Evolutionary conservation across 2,329 filamentous ascomycete species (phyloP).

Genomic region (Capronia epimyces): DNA sequence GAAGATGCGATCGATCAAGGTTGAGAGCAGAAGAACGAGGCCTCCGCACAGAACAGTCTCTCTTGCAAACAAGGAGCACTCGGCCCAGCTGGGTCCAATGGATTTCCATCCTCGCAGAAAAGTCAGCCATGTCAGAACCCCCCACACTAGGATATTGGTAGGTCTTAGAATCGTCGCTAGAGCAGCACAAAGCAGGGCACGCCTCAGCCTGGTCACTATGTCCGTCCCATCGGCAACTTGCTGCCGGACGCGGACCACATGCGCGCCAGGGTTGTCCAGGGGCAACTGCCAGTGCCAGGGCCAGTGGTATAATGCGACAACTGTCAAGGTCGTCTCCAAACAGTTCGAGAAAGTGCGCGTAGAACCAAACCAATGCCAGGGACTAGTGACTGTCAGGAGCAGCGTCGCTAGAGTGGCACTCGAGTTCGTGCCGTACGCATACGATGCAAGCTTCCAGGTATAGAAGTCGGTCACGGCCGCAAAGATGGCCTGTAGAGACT

Average conservation of each 20-base stretch:
- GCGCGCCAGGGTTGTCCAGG: constrained; percentile 19
- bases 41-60: constrained; percentile 61
- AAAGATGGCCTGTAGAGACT: constrained; percentile 67
- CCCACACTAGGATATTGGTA: constrained; percentile 85
- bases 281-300: constrained; percentile 67
- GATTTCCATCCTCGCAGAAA: constrained; percentile 7
- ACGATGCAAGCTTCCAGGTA: constrained; percentile 74
- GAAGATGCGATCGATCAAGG: constrained; percentile 67
- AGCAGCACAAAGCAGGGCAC: constrained; percentile 69
- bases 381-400: constrained; percentile 64
- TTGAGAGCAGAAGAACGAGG: constrained; percentile 58
- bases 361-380: constrained; percentile 96
- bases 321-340: constrained; percentile 81
- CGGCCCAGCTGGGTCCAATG: constrained; percentile 5
- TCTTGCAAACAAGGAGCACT: constrained; percentile 44
- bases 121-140: constrained; percentile 49
- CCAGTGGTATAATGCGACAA: constrained; percentile 73
- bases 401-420: constrained; percentile 65
- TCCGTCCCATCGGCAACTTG: constrained; percentile 29
- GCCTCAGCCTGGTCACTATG: constrained; percentile 41
- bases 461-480: constrained; percentile 78
- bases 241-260: constrained; percentile 40
- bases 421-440: constrained; percentile 63
- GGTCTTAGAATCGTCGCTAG: constrained; percentile 80
- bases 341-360: constrained; percentile 92